Percentiles rank a stretch among this genome's conserved stretches.
These are phyloP conservation scores for Mycena latifolia DNA, from an alignment of 768 basidiomycete species.

Conservation along the genomic window DNA sequence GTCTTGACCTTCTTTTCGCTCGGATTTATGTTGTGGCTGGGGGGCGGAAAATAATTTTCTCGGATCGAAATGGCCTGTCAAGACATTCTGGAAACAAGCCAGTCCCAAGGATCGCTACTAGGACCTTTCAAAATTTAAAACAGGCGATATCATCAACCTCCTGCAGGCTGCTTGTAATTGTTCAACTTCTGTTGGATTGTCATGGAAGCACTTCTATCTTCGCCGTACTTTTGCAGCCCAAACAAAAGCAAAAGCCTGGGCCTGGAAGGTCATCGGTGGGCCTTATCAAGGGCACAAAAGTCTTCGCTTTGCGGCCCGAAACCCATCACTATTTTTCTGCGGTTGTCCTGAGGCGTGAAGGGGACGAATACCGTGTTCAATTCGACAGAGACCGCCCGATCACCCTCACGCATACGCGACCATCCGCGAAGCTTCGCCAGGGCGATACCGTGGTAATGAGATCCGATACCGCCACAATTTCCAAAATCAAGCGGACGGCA, in stretches of 20 bases:
- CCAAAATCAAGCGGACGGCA: background rate
- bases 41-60: no score
- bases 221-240: background rate
- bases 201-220: no score
- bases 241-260: slow-evolving; percentile 5
- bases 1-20: no score
- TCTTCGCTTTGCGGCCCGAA: slow-evolving; percentile 15
- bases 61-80: no score
- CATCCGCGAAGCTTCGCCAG: background rate
- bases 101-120: no score
- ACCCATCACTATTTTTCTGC: slow-evolving; percentile 7
- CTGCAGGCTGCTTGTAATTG: no score
- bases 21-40: no score
- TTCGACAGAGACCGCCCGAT: slow-evolving; percentile 14
- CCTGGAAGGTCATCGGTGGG: slow-evolving; percentile 1
- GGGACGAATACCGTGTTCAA: background rate
- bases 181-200: no score
- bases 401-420: background rate
- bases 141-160: no score
- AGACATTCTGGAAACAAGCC: no score
- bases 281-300: background rate
- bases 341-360: slow-evolving; percentile 5
- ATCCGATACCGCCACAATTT: background rate
- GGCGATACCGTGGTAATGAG: slow-evolving; percentile 4
- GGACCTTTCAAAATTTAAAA: no score